These are phyloP conservation scores for Aotearoamyces nothofagi DNA, from an alignment of 2,329 filamentous ascomycete genomes.

Conservation along the genomic window DNA sequence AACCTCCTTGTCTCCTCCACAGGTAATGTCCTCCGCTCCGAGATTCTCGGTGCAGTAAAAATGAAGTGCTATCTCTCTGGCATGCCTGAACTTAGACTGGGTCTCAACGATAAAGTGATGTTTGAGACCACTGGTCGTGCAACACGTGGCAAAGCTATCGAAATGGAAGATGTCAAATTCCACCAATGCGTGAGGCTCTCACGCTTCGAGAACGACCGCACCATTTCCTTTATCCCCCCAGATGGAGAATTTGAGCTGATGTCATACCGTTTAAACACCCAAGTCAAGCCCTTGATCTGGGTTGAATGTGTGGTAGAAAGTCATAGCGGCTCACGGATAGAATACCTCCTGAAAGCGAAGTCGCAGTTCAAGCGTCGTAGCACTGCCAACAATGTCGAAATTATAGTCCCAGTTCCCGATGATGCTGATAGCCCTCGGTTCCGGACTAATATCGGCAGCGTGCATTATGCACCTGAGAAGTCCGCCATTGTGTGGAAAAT, in stretches of 20 bases:
- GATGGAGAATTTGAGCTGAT: constrained; percentile 98
- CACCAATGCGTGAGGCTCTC: constrained; percentile 95
- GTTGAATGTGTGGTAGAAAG: constrained; percentile 96
- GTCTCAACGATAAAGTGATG: constrained; percentile 98
- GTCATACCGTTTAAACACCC: constrained; percentile 96
- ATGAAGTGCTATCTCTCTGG: constrained; percentile 99
- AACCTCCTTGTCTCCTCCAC: constrained; percentile 90
- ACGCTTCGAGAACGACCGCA: constrained; percentile 94
- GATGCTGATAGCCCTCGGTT: constrained; percentile 94
- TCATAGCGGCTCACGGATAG: constrained; percentile 86
- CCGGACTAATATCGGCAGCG: constrained; percentile 90
- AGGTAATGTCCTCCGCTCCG: constrained; percentile 87
- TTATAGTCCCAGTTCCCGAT: constrained; percentile 90
- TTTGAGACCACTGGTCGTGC: constrained; percentile 94
- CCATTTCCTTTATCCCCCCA: constrained; percentile 93
- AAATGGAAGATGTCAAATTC: constrained; percentile 99
- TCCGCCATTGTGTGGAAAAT: constrained; percentile 99
- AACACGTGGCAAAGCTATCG: constrained; percentile 89
- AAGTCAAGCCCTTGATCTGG: constrained; percentile 97
- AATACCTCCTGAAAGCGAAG: constrained; percentile 98
- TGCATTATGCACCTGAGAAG: constrained; percentile 95
- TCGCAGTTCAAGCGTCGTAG: constrained; percentile 96
- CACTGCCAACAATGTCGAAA: constrained; percentile 98
- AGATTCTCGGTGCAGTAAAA: constrained; percentile 94
- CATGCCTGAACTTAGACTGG: constrained; percentile 90